A percentile compares a stretch with the other conserved stretches of the same genome.
Conservation (phyloP, 495 filamentous ascomycete genomes). For the Melanomma pulvis-pyrius region DNA sequence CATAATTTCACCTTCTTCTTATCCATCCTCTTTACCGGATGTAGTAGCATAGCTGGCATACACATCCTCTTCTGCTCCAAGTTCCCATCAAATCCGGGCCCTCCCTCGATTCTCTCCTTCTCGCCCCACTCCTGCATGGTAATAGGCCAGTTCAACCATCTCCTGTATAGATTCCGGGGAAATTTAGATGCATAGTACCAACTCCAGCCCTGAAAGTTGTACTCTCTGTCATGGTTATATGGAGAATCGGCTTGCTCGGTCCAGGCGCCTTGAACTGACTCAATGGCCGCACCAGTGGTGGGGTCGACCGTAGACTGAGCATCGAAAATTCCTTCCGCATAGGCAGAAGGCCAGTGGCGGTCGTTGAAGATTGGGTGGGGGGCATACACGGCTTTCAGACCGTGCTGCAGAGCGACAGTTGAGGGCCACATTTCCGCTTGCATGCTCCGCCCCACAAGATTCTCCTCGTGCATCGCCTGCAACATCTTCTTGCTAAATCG, state of each 20-base stretch:
- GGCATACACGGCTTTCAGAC: slow-evolving; percentile 69
- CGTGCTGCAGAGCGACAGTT: slow-evolving; percentile 67
- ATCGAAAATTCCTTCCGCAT: slow-evolving; percentile 65
- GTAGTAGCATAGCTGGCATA: slow-evolving; percentile 73
- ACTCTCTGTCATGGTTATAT: slow-evolving; percentile 52
- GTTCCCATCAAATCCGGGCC: slow-evolving; percentile 29
- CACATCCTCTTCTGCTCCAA: slow-evolving; percentile 80
- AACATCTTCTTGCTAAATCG: slow-evolving; percentile 66
- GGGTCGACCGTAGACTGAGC: slow-evolving; percentile 53
- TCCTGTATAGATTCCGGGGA: slow-evolving; percentile 60
- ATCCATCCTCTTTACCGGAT: slow-evolving; percentile 45
- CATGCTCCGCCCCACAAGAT: slow-evolving; percentile 61
- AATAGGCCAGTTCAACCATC: slow-evolving; percentile 59
- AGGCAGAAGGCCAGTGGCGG: slow-evolving; percentile 57
- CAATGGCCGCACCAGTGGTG: slow-evolving; percentile 51
- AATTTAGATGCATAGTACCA: slow-evolving; percentile 62
- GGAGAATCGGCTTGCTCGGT: slow-evolving; percentile 38
- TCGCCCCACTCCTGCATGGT: slow-evolving; percentile 25
- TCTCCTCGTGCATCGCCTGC: slow-evolving; percentile 65
- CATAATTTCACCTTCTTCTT: slow-evolving; percentile 17
- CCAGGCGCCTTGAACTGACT: slow-evolving; percentile 37
- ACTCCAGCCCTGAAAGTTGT: slow-evolving; percentile 58
- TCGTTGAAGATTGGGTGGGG: slow-evolving; percentile 74
- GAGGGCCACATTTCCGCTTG: slow-evolving; percentile 71
- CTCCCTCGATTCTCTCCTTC: slow-evolving; percentile 28